Percentiles rank a stretch among this genome's conserved stretches.
phyloP scores from a whole-genome alignment of 192 early-diverging fungal species.

The Mortierella antarctica region DNA sequence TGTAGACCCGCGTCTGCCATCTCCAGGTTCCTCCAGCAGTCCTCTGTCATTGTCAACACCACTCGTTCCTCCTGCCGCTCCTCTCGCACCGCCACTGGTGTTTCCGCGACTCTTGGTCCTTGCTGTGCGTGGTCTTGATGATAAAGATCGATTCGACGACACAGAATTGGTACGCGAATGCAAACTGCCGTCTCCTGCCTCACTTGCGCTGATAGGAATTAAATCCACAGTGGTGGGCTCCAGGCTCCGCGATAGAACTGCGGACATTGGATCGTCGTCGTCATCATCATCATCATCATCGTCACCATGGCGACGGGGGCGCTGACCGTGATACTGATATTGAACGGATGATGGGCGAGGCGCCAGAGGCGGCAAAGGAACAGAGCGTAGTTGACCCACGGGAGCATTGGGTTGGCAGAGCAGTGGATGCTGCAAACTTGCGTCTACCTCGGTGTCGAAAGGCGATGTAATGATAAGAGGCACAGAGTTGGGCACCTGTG shows the following conservation, averaged over 20 bases:
- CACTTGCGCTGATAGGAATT: slow-evolving; percentile 22
- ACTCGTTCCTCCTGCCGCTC: too few relatives aligned
- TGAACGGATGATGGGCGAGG: too few relatives aligned
- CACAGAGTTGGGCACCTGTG: too few relatives aligned
- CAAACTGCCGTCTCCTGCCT: slow-evolving; percentile 10
- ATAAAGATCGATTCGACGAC: neutral
- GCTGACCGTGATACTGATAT: neutral
- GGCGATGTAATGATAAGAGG: slow-evolving; percentile 11
- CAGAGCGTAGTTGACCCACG: neutral
- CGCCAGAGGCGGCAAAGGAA: neutral
- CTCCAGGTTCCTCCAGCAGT: neutral
- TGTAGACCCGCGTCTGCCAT: slow-evolving; percentile 11
- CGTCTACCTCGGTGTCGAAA: neutral
- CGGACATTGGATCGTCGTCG: neutral
- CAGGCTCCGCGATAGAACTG: neutral
- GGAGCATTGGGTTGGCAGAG: neutral
- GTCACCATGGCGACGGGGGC: neutral
- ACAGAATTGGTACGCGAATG: slow-evolving; percentile 9
- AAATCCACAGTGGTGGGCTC: slow-evolving; percentile 21
- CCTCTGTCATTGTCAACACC: neutral
- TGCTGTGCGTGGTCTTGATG: too few relatives aligned
- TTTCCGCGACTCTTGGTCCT: too few relatives aligned
- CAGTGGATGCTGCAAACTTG: neutral
- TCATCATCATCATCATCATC: slow-evolving; percentile 6
- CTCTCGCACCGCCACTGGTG: too few relatives aligned